Conservation (phyloP, 2,329 filamentous ascomycete species). For the Cladorrhinum sp. region DNA sequence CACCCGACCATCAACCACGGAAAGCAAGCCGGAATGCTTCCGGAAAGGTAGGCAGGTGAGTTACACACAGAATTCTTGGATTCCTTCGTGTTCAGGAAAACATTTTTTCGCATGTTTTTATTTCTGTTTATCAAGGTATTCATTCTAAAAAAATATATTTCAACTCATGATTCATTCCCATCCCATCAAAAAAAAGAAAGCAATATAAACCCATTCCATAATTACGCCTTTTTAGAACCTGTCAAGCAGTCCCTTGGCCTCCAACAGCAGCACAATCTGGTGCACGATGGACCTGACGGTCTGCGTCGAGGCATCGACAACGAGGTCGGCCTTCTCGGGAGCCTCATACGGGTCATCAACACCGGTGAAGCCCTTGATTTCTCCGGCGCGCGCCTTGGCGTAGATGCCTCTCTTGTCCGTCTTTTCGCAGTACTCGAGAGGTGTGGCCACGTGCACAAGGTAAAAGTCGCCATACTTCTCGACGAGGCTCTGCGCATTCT, state of each 20-base stretch:
- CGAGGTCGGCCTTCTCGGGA: conserved; percentile 76
- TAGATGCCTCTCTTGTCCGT: conserved; percentile 94
- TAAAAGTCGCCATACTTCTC: conserved; percentile 90
- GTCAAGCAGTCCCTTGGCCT: conserved; percentile 86
- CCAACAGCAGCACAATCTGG: conserved; percentile 90
- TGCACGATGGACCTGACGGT: conserved; percentile 91
- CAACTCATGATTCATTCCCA: background rate
- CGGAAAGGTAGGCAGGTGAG: too few relatives aligned
- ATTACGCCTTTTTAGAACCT: conserved; percentile 42
- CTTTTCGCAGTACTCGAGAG: conserved; percentile 89
- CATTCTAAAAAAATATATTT: background rate
- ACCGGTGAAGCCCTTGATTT: conserved; percentile 98
- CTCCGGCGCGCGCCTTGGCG: conserved; percentile 73
- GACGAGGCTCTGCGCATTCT: conserved; percentile 77
- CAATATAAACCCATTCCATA: background rate
- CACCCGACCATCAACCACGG: background rate
- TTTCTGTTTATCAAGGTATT: background rate
- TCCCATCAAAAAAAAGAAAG: background rate
- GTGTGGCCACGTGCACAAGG: conserved; percentile 90
- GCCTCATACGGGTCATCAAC: conserved; percentile 95
- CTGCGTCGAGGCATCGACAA: conserved; percentile 81
- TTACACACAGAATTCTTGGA: background rate
- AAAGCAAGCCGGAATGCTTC: background rate
- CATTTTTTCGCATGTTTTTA: too few relatives aligned
- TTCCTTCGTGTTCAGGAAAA: background rate